Percentiles rank a stretch among this genome's conserved stretches.
Evolutionary conservation across 2,329 filamentous ascomycete genomes (phyloP).

Genomic region (Fusarium ramigenum): DNA sequence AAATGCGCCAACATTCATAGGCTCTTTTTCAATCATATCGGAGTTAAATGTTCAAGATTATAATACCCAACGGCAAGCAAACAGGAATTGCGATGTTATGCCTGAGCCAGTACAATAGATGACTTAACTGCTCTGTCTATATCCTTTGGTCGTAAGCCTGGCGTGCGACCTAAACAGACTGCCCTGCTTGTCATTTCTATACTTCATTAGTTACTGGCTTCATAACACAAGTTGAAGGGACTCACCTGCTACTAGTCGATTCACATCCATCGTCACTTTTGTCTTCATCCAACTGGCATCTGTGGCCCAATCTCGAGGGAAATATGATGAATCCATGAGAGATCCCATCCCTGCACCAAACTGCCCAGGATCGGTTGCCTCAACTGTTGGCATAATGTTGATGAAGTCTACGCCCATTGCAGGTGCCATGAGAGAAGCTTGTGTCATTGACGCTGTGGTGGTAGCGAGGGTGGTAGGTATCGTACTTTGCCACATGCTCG

Average conservation of each 20-base stretch:
- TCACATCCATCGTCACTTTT: conserved; percentile 50
- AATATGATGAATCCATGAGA: conserved; percentile 21
- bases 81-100: not conserved
- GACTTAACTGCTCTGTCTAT: conserved; percentile 45
- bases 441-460: conserved; percentile 12
- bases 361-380: conserved; percentile 2
- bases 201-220: not conserved
- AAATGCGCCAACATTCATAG: not conserved
- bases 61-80: not conserved
- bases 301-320: conserved; percentile 29
- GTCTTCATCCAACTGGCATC: conserved; percentile 41
- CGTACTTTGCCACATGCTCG: conserved; percentile 24
- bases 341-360: conserved; percentile 11
- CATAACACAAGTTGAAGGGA: not conserved
- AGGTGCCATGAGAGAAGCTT: conserved; percentile 4
- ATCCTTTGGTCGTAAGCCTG: conserved; percentile 52
- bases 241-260: conserved; percentile 48
- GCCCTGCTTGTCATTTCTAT: conserved; percentile 49
- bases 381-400: conserved; percentile 7
- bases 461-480: conserved; percentile 17
- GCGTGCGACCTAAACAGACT: conserved; percentile 52
- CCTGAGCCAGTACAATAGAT: conserved; percentile 27
- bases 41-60: not conserved
- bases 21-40: not conserved
- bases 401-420: conserved; percentile 11